A percentile compares a stretch with the other conserved stretches of the same genome.
Evolutionary conservation across 2,329 filamentous ascomycete species (phyloP).

Genomic region (Phialophora chinensis): DNA sequence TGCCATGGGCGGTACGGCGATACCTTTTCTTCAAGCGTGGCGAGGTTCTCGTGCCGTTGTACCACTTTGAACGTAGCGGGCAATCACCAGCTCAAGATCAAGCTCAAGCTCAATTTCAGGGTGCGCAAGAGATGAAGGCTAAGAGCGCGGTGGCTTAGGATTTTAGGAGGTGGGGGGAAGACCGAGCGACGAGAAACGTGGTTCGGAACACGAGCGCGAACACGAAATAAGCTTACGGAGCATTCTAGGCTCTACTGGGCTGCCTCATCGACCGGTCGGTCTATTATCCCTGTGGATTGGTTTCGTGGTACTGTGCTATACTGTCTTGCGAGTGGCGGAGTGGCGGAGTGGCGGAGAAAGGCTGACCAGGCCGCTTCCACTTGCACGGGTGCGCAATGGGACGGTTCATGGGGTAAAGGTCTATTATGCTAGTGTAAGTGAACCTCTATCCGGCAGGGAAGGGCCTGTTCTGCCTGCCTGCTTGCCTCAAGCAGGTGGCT

Average conservation of each 20-base stretch:
- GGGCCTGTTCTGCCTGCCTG: too few species aligned
- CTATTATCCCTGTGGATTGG: neutral
- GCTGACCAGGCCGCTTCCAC: neutral
- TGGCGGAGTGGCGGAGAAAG: neutral
- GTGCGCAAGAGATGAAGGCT: neutral
- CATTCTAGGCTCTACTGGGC: neutral
- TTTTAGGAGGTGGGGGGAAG: neutral
- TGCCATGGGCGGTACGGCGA: neutral
- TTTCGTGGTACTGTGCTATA: neutral
- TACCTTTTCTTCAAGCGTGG: neutral
- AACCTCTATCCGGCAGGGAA: too few species aligned
- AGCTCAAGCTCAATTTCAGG: neutral
- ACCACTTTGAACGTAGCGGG: neutral
- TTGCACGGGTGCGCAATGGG: neutral
- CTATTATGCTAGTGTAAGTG: too few species aligned
- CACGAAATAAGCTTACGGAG: neutral
- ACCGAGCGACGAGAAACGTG: neutral
- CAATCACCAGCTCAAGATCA: neutral
- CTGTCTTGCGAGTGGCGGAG: neutral
- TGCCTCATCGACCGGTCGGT: neutral
- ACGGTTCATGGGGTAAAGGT: too few species aligned
- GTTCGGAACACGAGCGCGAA: neutral
- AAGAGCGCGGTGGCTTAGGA: neutral
- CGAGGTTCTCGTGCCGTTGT: neutral
- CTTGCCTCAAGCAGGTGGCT: too few species aligned